These are phyloP conservation scores for Ceratocystis ficicola DNA, from an alignment of 2,329 filamentous ascomycete genomes.

Conservation along the genomic window DNA sequence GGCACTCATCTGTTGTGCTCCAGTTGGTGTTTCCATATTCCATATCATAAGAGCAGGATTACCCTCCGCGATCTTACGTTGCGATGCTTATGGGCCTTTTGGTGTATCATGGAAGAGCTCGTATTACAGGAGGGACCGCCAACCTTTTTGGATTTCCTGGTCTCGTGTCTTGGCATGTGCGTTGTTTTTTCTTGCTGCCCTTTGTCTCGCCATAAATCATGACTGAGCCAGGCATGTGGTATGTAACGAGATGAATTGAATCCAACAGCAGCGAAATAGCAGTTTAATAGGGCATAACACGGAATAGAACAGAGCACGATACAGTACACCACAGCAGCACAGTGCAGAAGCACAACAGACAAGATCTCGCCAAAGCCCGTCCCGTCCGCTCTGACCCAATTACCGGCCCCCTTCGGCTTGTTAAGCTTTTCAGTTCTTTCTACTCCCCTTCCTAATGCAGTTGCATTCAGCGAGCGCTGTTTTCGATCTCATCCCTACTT, in stretches of 20 bases:
- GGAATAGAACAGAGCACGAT: too few species aligned
- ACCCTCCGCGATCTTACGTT: not conserved
- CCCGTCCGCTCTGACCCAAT: not conserved
- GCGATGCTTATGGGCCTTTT: not conserved
- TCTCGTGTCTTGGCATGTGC: not conserved
- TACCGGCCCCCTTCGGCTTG: not conserved
- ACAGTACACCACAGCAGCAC: too few species aligned
- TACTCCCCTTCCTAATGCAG: not conserved
- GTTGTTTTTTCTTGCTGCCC: not conserved
- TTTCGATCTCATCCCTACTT: conserved; percentile 9
- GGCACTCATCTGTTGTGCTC: too few species aligned
- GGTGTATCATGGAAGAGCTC: not conserved
- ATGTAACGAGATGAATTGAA: not conserved
- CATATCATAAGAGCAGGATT: too few species aligned
- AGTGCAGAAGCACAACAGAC: not conserved
- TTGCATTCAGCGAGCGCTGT: conserved; percentile 2
- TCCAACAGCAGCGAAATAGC: not conserved
- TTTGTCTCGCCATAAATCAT: not conserved
- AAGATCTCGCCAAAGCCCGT: not conserved
- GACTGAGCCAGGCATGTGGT: not conserved
- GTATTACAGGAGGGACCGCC: not conserved
- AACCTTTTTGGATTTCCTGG: not conserved
- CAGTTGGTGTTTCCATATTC: not conserved
- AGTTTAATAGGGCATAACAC: too few species aligned
- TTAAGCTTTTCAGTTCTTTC: not conserved